phyloP scores from a whole-genome alignment of 1,139 yeast genomes.

The Torulaspora globosa region DNA sequence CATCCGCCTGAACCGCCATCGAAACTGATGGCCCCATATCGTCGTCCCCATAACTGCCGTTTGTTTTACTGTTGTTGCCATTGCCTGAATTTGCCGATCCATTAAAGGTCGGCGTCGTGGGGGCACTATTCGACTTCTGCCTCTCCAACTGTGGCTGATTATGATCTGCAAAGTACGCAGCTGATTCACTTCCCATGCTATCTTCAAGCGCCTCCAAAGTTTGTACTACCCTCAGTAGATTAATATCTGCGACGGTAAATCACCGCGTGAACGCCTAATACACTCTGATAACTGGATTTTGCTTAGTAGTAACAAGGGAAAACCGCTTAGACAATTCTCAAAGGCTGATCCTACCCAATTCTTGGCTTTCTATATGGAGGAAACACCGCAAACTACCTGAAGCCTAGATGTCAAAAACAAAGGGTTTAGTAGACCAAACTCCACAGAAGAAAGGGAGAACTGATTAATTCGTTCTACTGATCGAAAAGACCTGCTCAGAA shows the following conservation, averaged over 20 bases:
- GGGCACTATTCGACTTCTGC: conserved; percentile 9
- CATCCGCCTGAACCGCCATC: conserved; percentile 60
- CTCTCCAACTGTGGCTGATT: conserved; percentile 8
- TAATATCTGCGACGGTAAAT: not conserved
- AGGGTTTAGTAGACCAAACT: not conserved
- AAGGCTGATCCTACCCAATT: not conserved
- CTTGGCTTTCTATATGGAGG: not conserved
- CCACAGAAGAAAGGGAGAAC: not conserved
- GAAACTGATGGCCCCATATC: conserved; percentile 40
- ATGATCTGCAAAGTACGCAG: conserved; percentile 26
- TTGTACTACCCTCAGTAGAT: not conserved
- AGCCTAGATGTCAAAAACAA: not conserved
- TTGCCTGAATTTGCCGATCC: conserved; percentile 2
- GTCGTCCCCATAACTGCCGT: conserved; percentile 20
- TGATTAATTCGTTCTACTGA: not conserved
- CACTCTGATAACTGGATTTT: not conserved
- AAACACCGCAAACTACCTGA: not conserved
- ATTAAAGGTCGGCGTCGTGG: conserved; percentile 6
- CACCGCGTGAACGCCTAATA: not conserved
- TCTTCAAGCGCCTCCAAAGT: not conserved
- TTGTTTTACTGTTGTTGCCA: not conserved
- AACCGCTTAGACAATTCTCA: not conserved
- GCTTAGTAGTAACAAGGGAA: not conserved
- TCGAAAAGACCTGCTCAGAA: conserved; percentile 1
- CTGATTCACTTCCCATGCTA: conserved; percentile 29